Evolutionary conservation across 495 filamentous ascomycete species (phyloP), one percentile per base, ranked within the genome.

Genomic region (Hypoxylon fragiforme): DNA sequence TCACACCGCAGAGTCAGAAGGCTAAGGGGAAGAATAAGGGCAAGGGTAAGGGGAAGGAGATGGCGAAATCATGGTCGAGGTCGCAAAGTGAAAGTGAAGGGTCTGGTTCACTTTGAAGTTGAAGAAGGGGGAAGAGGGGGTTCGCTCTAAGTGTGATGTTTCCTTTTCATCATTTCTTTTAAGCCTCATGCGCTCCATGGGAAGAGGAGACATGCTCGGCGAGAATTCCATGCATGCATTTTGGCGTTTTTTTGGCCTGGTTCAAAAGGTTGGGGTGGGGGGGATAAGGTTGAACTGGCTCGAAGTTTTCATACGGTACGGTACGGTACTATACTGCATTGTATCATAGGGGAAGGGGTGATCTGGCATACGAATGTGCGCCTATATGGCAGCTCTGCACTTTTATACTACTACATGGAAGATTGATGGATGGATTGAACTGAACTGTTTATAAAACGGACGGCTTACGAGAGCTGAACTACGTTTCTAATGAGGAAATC

Each of bases 21-120:
- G 56, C 48, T 36, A 74, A 47, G 43, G 63, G 44, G 21, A 69
- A 70, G 53, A 60, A 50, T 4, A 73, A 63, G 43, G 63, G 44
- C 20, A 69, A 70, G 53, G 61, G 52, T 4, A 73, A 63, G 58
- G 66, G 24, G 4, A 28, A 28, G 24, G 24, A 28, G 24, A 9
- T 28, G 24, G 24, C 24, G 24, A 52, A 3, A 39, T 62, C 19
- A 31, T n/a, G n/a, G n/a, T n/a, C 43, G 41, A 44, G 22, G 31
- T 48, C 50, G 9, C 57, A 55, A 43, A 66, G 49, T 7, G 60
- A 65, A n/a, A 58, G 52, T 15, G 54, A 60, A n/a, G n/a, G n/a
- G n/a, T n/a, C n/a, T n/a, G n/a, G n/a, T n/a, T n/a, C n/a, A n/a
- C n/a, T n/a, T n/a, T n/a, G n/a, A n/a, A n/a, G n/a, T n/a, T 21